Evolutionary conservation across 1,284 basidiomycete species (phyloP).

Genomic region (Austroboletus novae-zelandiae): DNA sequence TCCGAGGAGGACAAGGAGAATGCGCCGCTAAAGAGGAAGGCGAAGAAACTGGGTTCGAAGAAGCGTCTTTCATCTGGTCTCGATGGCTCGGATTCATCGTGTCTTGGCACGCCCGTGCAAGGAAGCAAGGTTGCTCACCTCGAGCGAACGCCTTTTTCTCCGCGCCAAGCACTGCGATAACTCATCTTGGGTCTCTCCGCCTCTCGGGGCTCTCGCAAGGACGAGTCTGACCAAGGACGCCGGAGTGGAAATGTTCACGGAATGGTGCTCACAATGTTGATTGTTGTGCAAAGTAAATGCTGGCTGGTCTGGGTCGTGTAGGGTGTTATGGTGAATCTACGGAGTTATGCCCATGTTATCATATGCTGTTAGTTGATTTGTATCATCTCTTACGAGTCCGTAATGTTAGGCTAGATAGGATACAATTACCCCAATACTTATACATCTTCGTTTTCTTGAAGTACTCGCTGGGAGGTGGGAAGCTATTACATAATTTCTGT

Average conservation of each 20-base stretch:
- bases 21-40: slow-evolving; percentile 40
- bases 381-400: slow-evolving; percentile 26
- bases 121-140: slow-evolving; percentile 8
- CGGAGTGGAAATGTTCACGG: slow-evolving; percentile 1
- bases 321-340: slow-evolving; percentile 15
- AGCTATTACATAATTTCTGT: slow-evolving; percentile 9
- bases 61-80: slow-evolving; percentile 17
- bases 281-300: slow-evolving; percentile 3
- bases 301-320: neutral
- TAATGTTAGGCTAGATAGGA: slow-evolving; percentile 31
- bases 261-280: neutral
- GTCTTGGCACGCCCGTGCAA: slow-evolving; percentile 6
- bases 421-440: slow-evolving; percentile 5
- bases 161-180: slow-evolving; percentile 23
- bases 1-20: slow-evolving; percentile 56
- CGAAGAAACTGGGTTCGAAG: slow-evolving; percentile 38
- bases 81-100: slow-evolving; percentile 19
- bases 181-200: neutral
- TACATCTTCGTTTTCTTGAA: neutral
- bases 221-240: neutral
- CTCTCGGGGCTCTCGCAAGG: neutral
- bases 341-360: slow-evolving; percentile 29
- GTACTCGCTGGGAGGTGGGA: neutral
- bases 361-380: slow-evolving; percentile 34
- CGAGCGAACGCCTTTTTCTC: slow-evolving; percentile 16